Conservation (phyloP, 192 early-diverging fungal species). For the Hyaloraphidium curvatum region DNA sequence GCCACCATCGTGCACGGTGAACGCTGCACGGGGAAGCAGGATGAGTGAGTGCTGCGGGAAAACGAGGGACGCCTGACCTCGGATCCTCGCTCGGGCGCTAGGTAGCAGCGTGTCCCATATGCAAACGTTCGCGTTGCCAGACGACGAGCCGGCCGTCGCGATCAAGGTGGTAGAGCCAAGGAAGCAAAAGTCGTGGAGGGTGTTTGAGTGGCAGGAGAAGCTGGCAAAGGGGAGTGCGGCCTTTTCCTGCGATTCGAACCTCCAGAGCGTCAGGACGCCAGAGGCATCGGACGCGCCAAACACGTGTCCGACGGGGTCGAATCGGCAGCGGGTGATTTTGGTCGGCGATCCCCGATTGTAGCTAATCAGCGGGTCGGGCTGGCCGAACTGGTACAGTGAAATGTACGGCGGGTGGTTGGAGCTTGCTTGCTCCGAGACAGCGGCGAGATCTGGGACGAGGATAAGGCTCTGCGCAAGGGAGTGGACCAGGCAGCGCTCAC, state of each 20-base stretch:
- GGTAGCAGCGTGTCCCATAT: constrained; percentile 67
- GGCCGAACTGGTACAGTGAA: constrained; percentile 62
- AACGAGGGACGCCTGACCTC: no score
- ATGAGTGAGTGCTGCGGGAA: no score
- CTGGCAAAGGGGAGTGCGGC: constrained; percentile 32
- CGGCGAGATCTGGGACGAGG: not conserved
- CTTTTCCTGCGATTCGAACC: constrained; percentile 45
- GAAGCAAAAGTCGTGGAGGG: constrained; percentile 54
- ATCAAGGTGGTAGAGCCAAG: constrained; percentile 47
- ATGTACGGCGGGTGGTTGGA: constrained; percentile 10
- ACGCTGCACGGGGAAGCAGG: constrained; percentile 18
- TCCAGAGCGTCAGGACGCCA: constrained; percentile 51
- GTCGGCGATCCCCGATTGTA: constrained; percentile 29
- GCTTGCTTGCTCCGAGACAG: constrained; percentile 1
- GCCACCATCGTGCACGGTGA: constrained; percentile 37
- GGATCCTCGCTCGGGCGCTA: no score
- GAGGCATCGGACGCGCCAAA: constrained; percentile 52
- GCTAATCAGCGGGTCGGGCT: constrained; percentile 38
- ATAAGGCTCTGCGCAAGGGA: not conserved
- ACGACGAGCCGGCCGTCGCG: constrained; percentile 48
- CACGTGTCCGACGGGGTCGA: constrained; percentile 58
- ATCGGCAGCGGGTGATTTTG: constrained; percentile 26
- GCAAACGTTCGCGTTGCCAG: constrained; percentile 35
- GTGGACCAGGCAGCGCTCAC: constrained; percentile 7
- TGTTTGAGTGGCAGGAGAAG: constrained; percentile 32